These are phyloP conservation scores for Abelmoschus esculentus DNA, from an alignment of 345 rosid genomes.

Conservation along the genomic window DNA sequence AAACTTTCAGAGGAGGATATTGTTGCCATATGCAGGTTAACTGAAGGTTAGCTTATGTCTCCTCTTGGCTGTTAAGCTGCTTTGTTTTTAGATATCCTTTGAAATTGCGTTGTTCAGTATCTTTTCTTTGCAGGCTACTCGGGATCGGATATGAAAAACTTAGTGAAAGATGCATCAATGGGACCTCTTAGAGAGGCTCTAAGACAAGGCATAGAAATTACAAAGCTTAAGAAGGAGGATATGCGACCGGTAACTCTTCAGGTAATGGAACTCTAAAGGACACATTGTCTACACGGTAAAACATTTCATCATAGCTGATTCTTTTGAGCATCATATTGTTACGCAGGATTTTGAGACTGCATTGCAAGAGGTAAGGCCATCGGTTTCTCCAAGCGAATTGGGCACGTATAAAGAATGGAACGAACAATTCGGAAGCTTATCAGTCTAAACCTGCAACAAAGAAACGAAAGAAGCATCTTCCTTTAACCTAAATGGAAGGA, in stretches of 20 bases:
- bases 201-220: slow-evolving; percentile 72
- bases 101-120: background rate
- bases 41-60: slow-evolving; percentile 37
- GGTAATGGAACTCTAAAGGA: background rate
- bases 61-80: background rate
- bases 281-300: background rate
- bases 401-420: slow-evolving; percentile 78
- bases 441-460: slow-evolving; percentile 28
- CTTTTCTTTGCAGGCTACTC: slow-evolving; percentile 57
- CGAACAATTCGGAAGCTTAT: slow-evolving; percentile 83
- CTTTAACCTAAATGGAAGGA: background rate
- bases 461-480: background rate
- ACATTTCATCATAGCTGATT: background rate
- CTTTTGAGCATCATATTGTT: background rate
- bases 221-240: slow-evolving; percentile 74
- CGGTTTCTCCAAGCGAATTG: slow-evolving; percentile 74
- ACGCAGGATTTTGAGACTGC: slow-evolving; percentile 16
- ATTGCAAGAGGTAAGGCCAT: slow-evolving; percentile 85
- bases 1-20: slow-evolving; percentile 68
- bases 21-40: slow-evolving; percentile 61
- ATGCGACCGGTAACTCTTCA: slow-evolving; percentile 60
- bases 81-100: slow-evolving; percentile 5
- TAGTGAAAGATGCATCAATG: slow-evolving; percentile 95
- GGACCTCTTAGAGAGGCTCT: slow-evolving; percentile 97
- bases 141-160: slow-evolving; percentile 95